Evolutionary conservation across 768 basidiomycete genomes (phyloP), one percentile per base, ranked within the genome.

Genomic region (Clitopilus hobsonii): DNA sequence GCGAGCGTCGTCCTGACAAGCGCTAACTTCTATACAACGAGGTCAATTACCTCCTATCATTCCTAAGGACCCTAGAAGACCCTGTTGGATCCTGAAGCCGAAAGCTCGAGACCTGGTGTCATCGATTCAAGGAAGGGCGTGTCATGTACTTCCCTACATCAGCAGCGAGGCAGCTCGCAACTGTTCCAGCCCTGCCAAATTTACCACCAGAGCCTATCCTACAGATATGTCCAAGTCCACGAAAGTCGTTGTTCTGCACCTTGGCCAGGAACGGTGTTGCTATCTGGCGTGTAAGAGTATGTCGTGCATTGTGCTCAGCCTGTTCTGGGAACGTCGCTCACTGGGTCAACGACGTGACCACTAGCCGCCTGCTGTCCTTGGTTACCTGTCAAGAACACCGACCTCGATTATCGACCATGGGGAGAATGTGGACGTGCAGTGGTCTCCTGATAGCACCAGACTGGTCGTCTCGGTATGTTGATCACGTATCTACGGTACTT

Each of bases 111-210:
- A n/a, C n/a, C n/a, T 22, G 45, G 16, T 48, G 50, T 25, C 28
- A 24, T 25, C 41, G 22, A 16, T 45, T 45, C 41, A n/a, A n/a
- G n/a, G 22, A 10, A 36, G 27, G 26, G 10, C 20, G 45, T 22
- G 29, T 30, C 53, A 93, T 93, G 91, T 94, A 92, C 72, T 93
- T 93, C 70, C 91, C 89, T 55, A 92, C 88, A 23, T 83, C 87
- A 29, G 83, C 88, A 38, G 88, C 91, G 25, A 75, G 81, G 63
- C 88, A 84, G 64, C 77, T 93, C 38, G 85, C 85, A 16, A 83
- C 83, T 16, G 77, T 78, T 20, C 89, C 90, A 29, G 76, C 82
- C n/a, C 72, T 90, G 28, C 84, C 88, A 25, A 82, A 86, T 58
- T 69, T 80, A 47, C 75, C 80, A 13, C 69, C 77, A 51, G 86